phyloP scores from a whole-genome alignment of 2,329 filamentous ascomycete genomes.

The Periconia digitata region DNA sequence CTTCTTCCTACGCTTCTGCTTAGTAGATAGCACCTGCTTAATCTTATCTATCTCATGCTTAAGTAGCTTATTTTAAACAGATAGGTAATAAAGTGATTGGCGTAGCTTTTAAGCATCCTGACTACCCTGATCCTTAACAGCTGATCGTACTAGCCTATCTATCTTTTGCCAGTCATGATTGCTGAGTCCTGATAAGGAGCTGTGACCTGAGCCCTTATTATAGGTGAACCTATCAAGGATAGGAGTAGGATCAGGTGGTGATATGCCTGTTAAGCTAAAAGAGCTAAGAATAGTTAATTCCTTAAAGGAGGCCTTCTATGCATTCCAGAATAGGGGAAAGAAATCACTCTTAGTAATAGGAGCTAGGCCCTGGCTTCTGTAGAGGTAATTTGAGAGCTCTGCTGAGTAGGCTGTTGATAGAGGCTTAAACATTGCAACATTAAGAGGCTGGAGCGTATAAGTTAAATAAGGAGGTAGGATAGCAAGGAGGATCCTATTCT shows the following conservation, averaged over 20 bases:
- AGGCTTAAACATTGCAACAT: constrained; percentile 9
- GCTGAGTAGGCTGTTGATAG: constrained; percentile 5
- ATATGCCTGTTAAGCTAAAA: not conserved
- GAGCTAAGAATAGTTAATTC: not conserved
- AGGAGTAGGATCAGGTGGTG: too few relatives aligned
- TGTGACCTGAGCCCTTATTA: not conserved
- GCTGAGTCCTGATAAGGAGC: not conserved
- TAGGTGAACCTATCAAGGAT: too few relatives aligned
- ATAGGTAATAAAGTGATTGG: not conserved
- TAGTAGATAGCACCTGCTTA: not conserved
- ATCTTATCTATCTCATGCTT: not conserved
- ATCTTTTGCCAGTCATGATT: not conserved
- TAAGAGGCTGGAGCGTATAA: constrained; percentile 5
- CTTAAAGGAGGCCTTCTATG: constrained; percentile 1
- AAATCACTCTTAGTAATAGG: constrained; percentile 13
- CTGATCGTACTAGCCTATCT: constrained; percentile 1
- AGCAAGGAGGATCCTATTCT: constrained; percentile 9
- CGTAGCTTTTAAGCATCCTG: not conserved
- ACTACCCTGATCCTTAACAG: not conserved
- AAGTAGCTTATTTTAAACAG: not conserved
- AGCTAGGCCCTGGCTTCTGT: constrained; percentile 5
- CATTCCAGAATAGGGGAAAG: constrained; percentile 11
- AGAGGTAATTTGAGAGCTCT: constrained; percentile 4
- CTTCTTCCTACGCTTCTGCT: not conserved
- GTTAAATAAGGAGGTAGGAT: constrained; percentile 12